Conservation (phyloP, 2,329 filamentous ascomycete species). For the Aspergillus sp. region DNA sequence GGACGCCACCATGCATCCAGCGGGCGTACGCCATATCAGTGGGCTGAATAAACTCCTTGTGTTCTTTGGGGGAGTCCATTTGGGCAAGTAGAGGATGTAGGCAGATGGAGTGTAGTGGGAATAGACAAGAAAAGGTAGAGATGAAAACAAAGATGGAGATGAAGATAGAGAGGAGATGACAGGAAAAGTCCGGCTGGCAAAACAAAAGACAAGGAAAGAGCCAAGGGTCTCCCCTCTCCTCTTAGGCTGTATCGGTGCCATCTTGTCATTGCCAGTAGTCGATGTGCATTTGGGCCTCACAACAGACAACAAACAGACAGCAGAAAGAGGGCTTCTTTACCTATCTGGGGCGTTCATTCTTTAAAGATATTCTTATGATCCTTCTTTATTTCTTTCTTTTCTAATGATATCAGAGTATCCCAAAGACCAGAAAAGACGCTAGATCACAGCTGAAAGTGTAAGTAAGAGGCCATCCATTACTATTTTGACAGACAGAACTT, state of each 20-base stretch:
- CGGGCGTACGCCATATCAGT: constrained; percentile 13
- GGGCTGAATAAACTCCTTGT: constrained; percentile 12
- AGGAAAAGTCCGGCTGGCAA: not conserved
- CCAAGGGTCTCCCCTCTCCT: not conserved
- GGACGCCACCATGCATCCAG: constrained; percentile 3
- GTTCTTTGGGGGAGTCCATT: constrained; percentile 2
- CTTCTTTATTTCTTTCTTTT: not conserved
- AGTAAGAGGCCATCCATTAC: no score
- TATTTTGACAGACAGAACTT: not conserved
- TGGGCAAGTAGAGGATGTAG: no score
- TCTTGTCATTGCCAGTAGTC: not conserved
- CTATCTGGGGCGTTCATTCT: constrained; percentile 43
- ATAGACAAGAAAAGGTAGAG: not conserved
- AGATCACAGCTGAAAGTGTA: no score
- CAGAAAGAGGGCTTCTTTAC: constrained; percentile 26
- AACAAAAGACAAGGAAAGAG: not conserved
- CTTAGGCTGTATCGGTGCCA: not conserved
- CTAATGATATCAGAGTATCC: not conserved
- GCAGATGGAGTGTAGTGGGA: not conserved
- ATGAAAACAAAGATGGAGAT: not conserved
- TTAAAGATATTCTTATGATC: constrained; percentile 4
- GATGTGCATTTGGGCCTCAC: not conserved
- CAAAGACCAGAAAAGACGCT: not conserved
- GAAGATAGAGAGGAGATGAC: constrained; percentile 1
- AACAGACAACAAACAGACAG: not conserved